These are phyloP conservation scores for Dictyostelium capitatum DNA, from an alignment of 78 protist species.

Conservation along the genomic window DNA sequence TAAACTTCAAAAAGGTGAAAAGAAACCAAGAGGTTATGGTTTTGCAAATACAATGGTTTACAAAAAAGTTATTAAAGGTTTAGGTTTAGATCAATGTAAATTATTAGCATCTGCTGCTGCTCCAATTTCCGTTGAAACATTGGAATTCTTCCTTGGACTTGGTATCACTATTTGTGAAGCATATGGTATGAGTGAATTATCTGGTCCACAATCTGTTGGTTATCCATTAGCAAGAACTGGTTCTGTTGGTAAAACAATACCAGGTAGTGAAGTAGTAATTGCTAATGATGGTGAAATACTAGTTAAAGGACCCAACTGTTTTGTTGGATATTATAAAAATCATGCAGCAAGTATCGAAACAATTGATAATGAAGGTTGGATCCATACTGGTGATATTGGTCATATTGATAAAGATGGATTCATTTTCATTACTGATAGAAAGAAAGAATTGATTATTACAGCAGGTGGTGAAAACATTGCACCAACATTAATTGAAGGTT, in stretches of 20 bases:
- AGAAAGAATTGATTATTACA: constrained; percentile 94
- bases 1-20: constrained; percentile 61
- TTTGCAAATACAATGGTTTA: constrained; percentile 82
- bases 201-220: constrained; percentile 84
- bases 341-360: constrained; percentile 84
- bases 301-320: constrained; percentile 84
- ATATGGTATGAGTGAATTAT: constrained; percentile 90
- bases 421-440: constrained; percentile 90
- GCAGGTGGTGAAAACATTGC: constrained; percentile 98
- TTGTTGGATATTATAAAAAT: constrained; percentile 75
- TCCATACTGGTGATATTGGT: constrained; percentile 94
- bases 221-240: constrained; percentile 56
- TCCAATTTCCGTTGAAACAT: constrained; percentile 84
- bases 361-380: constrained; percentile 91
- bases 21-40: constrained; percentile 80
- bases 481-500: constrained; percentile 91
- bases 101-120: constrained; percentile 90
- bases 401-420: constrained; percentile 76
- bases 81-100: constrained; percentile 86
- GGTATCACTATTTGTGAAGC: constrained; percentile 88
- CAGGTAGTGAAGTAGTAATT: constrained; percentile 77
- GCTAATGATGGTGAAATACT: constrained; percentile 73
- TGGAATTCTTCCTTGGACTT: constrained; percentile 84
- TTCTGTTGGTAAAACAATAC: constrained; percentile 77
- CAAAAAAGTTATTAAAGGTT: constrained; percentile 59